Evolutionary conservation across 106 monocot genomes (phyloP).

Genomic region (Apostasia ramifera): DNA sequence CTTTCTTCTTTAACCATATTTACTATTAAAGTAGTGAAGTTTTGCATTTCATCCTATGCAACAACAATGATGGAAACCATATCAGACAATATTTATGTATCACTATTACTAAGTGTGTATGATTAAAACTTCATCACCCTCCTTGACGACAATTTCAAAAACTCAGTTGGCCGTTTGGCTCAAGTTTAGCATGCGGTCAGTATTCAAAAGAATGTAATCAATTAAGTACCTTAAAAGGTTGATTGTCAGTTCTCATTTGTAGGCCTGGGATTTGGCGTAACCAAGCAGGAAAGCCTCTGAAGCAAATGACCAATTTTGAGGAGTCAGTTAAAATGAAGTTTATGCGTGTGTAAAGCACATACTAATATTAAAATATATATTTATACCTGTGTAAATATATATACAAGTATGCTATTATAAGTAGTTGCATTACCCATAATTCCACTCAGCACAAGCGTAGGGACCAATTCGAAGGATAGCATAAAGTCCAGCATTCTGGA

Average conservation of each 20-base stretch:
- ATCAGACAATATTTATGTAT: no score
- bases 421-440: slow-evolving; percentile 22
- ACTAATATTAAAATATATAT: no score
- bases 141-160: no score
- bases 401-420: no score
- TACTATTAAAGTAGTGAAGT: slow-evolving; percentile 18
- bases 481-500: slow-evolving; percentile 29
- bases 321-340: no score
- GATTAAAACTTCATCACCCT: no score
- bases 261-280: slow-evolving; percentile 32
- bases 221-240: slow-evolving; percentile 24
- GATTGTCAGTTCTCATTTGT: slow-evolving; percentile 26
- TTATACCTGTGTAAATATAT: no score
- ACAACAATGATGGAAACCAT: no score
- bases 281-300: slow-evolving; percentile 38
- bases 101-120: no score
- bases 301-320: no score
- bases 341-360: no score
- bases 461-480: slow-evolving; percentile 34
- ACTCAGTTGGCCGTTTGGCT: no score
- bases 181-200: background rate
- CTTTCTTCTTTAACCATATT: slow-evolving; percentile 23
- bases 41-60: slow-evolving; percentile 19
- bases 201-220: background rate
- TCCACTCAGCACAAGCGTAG: slow-evolving; percentile 44